Evolutionary conservation across 2,329 filamentous ascomycete species (phyloP).

Genomic region (Pestalotiopsis sp.): DNA sequence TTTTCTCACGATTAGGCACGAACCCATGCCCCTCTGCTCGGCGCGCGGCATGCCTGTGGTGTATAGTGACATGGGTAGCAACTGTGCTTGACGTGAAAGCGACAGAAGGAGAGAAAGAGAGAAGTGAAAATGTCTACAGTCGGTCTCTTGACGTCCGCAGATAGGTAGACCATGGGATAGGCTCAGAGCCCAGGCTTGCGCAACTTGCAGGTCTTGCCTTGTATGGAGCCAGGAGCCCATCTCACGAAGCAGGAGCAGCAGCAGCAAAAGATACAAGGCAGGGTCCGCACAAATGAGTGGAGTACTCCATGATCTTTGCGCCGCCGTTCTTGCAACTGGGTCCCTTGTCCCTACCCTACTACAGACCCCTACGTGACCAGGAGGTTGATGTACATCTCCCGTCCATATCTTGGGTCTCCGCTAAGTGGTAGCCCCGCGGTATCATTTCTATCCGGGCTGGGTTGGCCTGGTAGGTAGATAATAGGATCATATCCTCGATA

Average conservation of each 20-base stretch:
- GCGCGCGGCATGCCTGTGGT: neutral
- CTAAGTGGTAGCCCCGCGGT: constrained; percentile 33
- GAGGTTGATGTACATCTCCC: constrained; percentile 34
- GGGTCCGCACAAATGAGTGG: constrained; percentile 7
- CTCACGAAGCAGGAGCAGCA: neutral
- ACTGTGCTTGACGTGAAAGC: neutral
- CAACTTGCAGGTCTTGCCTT: neutral
- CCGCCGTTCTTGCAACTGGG: constrained; percentile 20
- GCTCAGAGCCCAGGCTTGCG: neutral
- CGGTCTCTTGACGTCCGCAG: neutral
- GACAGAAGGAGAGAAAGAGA: no score
- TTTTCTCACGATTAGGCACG: constrained; percentile 3
- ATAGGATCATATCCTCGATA: constrained; percentile 30
- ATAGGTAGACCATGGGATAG: neutral
- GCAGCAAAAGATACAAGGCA: neutral
- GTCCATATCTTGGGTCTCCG: constrained; percentile 30
- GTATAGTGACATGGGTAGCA: neutral
- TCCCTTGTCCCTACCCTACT: constrained; percentile 21
- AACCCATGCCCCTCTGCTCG: neutral
- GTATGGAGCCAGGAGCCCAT: neutral
- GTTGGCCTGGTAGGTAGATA: constrained; percentile 23
- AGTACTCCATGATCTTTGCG: constrained; percentile 16
- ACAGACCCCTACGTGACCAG: constrained; percentile 28
- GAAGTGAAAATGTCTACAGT: neutral
- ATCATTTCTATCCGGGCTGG: constrained; percentile 24